Percentiles rank a stretch among this genome's conserved stretches.
Evolutionary conservation across 225 moss, liverwort and hornwort species (phyloP).

Genomic region (Pseudoscleropodium purum): DNA sequence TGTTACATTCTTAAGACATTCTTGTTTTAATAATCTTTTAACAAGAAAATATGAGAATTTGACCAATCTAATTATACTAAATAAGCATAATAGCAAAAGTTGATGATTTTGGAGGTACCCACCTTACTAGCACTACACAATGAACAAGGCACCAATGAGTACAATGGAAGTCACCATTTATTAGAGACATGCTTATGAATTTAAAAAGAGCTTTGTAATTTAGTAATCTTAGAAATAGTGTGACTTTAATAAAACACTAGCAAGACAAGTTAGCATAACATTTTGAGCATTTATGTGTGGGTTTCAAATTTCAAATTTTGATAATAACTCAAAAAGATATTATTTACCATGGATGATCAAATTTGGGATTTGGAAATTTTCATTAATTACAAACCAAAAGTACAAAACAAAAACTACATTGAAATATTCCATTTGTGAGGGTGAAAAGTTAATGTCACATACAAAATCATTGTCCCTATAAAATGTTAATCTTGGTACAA

Average conservation of each 20-base stretch:
- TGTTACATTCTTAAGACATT: no score
- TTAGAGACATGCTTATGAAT: neutral
- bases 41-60: no score
- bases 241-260: neutral
- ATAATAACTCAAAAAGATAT: neutral
- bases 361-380: neutral
- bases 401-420: neutral
- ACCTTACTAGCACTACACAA: no score
- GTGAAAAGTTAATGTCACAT: neutral
- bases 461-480: neutral
- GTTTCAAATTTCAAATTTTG: neutral
- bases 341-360: neutral
- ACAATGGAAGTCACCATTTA: fast-evolving
- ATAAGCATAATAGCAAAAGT: no score
- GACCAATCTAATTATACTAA: no score
- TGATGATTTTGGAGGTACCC: no score
- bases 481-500: neutral
- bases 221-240: no score
- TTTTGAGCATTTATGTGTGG: neutral
- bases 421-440: neutral
- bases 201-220: neutral
- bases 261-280: neutral
- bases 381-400: neutral
- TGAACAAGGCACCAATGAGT: neutral
- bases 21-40: no score